Percentiles rank a stretch among this genome's conserved stretches.
phyloP scores from a whole-genome alignment of 1,284 basidiomycete genomes.

The Marasmius sp. region DNA sequence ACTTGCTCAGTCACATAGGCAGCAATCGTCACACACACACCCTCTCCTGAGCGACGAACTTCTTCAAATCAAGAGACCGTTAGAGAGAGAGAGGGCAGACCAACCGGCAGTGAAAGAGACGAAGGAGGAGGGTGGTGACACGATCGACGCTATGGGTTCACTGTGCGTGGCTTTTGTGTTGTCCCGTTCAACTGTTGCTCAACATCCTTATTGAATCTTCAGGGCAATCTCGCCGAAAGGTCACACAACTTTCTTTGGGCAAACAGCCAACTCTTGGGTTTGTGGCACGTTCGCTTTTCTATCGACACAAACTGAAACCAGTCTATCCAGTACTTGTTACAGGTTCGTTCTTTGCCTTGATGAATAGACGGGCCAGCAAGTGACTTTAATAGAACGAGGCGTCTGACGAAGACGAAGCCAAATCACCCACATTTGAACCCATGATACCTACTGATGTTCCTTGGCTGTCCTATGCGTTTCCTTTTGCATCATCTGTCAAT shows the following conservation, averaged over 20 bases:
- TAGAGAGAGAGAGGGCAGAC: conserved; percentile 55
- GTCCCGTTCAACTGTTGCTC: conserved; percentile 8
- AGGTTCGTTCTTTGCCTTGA: conserved; percentile 23
- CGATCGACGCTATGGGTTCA: conserved; percentile 63
- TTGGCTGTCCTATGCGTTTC: conserved; percentile 61
- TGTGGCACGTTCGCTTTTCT: conserved; percentile 22
- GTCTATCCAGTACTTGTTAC: conserved; percentile 32
- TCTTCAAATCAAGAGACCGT: conserved; percentile 59
- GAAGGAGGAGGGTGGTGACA: conserved; percentile 38
- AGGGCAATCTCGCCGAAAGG: conserved; percentile 63
- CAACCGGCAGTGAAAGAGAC: conserved; percentile 39
- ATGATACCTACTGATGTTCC: conserved; percentile 50
- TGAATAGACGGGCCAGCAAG: background rate
- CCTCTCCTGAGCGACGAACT: conserved; percentile 60
- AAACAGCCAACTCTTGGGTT: conserved; percentile 68
- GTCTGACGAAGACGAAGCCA: conserved; percentile 52
- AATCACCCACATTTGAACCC: conserved; percentile 34
- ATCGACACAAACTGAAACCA: background rate
- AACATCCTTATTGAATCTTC: conserved; percentile 4
- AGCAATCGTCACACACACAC: conserved; percentile 47
- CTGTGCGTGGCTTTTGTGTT: conserved; percentile 42
- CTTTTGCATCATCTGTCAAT: conserved; percentile 46
- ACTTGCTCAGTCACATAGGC: conserved; percentile 48
- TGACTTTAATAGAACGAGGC: conserved; percentile 49
- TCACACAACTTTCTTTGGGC: conserved; percentile 62